Evolutionary conservation across 441 rosid genomes (phyloP).

Genomic region (Erodium texanum): DNA sequence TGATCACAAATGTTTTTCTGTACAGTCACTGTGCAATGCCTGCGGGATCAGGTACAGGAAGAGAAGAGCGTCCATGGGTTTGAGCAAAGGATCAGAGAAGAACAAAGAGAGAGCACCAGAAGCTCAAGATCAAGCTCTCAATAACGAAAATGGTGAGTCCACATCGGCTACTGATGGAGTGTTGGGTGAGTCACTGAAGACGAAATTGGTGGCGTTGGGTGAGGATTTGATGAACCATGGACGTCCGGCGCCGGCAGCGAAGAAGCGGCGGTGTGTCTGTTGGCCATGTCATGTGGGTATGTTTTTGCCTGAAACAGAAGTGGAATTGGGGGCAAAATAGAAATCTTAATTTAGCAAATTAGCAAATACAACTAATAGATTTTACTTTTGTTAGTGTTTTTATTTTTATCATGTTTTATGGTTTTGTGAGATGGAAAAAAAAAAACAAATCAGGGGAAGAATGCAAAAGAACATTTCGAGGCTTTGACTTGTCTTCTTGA

Average conservation of each 20-base stretch:
- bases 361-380: no score
- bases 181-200: not conserved
- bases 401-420: no score
- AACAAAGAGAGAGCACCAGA: not conserved
- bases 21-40: slow-evolving; percentile 2
- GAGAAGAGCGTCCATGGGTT: not conserved
- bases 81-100: not conserved
- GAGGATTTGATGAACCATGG: no score
- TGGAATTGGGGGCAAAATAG: not conserved
- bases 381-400: no score
- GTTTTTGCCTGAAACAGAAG: slow-evolving; percentile 1
- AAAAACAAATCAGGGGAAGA: no score
- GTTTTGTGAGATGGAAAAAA: no score
- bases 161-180: not conserved
- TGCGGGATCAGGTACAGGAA: slow-evolving; percentile 4
- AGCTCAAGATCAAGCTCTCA: not conserved
- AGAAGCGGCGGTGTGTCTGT: not conserved
- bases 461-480: no score
- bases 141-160: not conserved
- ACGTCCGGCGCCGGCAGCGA: no score
- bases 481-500: no score
- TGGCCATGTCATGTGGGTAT: slow-evolving; percentile 4
- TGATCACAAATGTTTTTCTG: not conserved
- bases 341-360: not conserved
- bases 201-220: not conserved